Conservation (phyloP, 352 stramenopile species). For the Phytophthora sp. region DNA sequence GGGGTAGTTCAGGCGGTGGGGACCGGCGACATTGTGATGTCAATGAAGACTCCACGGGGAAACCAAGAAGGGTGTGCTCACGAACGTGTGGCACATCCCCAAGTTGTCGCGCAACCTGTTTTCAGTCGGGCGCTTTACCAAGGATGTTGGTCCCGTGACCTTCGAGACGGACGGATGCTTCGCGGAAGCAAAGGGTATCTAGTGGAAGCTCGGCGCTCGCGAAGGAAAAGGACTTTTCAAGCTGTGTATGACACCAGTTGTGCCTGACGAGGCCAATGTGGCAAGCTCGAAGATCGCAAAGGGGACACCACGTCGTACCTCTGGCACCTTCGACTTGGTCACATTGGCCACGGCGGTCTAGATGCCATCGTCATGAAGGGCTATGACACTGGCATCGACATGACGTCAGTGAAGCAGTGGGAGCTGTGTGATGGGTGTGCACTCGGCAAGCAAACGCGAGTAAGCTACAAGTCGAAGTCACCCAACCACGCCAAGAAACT, state of each 20-base stretch:
- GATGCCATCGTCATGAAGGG: slow-evolving; percentile 18
- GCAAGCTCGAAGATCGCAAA: slow-evolving; percentile 14
- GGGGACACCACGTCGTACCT: slow-evolving; percentile 17
- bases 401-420: slow-evolving; percentile 2
- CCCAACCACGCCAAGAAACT: slow-evolving; percentile 1
- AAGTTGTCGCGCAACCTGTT: slow-evolving; percentile 21
- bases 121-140: slow-evolving; percentile 15
- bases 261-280: slow-evolving; percentile 12
- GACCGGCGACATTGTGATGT: slow-evolving; percentile 27
- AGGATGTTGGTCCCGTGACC: slow-evolving; percentile 12
- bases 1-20: slow-evolving; percentile 15
- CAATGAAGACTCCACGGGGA: slow-evolving; percentile 14
- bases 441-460: slow-evolving; percentile 19
- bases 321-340: slow-evolving; percentile 22
- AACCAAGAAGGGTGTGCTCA: slow-evolving; percentile 16
- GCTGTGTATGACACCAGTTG: slow-evolving; percentile 11
- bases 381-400: slow-evolving; percentile 6
- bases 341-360: slow-evolving; percentile 19
- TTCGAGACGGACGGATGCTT: slow-evolving; percentile 17
- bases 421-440: slow-evolving; percentile 1
- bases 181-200: neutral
- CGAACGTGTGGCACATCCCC: slow-evolving; percentile 9
- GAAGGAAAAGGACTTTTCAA: slow-evolving; percentile 19
- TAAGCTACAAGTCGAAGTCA: slow-evolving; percentile 5
- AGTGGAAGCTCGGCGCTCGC: slow-evolving; percentile 12